Conservation (phyloP, 176 grass and related monocot genomes). For the Rhynchospora tenuis region DNA sequence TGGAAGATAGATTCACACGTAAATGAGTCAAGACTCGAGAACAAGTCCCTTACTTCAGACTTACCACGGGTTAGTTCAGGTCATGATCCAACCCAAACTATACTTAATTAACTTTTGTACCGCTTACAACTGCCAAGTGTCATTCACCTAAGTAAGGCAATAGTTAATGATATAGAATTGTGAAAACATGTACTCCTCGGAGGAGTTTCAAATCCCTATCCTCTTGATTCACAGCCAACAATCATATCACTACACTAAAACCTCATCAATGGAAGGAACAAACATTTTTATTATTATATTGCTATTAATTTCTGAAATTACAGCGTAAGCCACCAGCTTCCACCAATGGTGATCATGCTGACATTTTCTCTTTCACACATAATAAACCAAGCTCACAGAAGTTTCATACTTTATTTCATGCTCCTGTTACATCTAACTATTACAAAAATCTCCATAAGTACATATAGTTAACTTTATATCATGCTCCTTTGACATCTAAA, state of each 20-base stretch:
- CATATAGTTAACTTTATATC: not conserved
- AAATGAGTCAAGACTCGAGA: not conserved
- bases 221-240: not conserved
- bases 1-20: not conserved
- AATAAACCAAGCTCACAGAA: not conserved
- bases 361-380: not conserved
- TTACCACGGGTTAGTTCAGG: not conserved
- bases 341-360: not conserved
- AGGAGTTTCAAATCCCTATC: not conserved
- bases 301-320: not conserved
- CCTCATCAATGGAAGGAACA: not conserved
- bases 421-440: not conserved
- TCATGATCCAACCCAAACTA: not conserved
- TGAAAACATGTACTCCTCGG: not conserved
- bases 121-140: not conserved
- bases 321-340: not conserved
- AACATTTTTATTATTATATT: not conserved
- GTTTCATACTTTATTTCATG: not conserved
- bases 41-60: not conserved
- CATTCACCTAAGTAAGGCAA: not conserved
- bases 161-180: not conserved
- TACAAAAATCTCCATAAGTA: not conserved
- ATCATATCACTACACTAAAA: not conserved
- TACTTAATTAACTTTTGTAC: not conserved
- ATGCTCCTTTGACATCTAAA: not conserved